Base-by-base conservation (phyloP, 257 asterid genomes). In the Plantago ovata region DNA sequence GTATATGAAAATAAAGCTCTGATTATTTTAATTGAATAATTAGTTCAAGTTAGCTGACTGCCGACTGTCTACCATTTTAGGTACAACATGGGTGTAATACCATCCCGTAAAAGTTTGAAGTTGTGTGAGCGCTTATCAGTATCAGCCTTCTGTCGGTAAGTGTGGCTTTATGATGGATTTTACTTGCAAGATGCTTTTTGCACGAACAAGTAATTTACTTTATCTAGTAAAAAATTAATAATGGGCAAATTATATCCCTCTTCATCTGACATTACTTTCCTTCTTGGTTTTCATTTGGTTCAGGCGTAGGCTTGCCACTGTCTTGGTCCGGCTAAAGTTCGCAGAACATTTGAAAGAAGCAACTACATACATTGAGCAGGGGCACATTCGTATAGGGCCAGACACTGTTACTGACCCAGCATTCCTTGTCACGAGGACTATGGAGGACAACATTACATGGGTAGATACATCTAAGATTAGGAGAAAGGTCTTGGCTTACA, bases 341-440 rank as follows among this genome's bases (percentile, higher is more conserved):
- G 93, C 96, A 2, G 95, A 87, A 63, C 96, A 81, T 74, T 69
- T 93, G 77, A 93, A 82, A 75, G 97, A 93, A 71, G 89, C 96
- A 18, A 83, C 82, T 11, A 93, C 95, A 23, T 93, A 89, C 64
- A 84, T 89, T n/a, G 96, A 93, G 43, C 96, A 93, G 69, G 96
- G 97, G 53, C 99, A 93, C 77, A 69, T 89, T 66, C 94, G 99
- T 16, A 95, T 93, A 13, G 99, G 99, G 59, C 97, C 99, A 0
- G 94, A 93, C 33, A 86, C 95, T 3, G 72, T 93, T 41, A 78
- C 85, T 1, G 96, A 93, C 58, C 90, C 87, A 33, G 94, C 97
- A 7, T 86, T 72, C 72, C 91, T 82, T 32, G 93, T 93, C 13
- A 89, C 97, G 2, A 81, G 97, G 76, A 93, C 84, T 48, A 89